Percentiles rank a stretch among this genome's conserved stretches.
These are phyloP conservation scores for Zangia roseola DNA, from an alignment of 768 basidiomycete species.

Conservation along the genomic window DNA sequence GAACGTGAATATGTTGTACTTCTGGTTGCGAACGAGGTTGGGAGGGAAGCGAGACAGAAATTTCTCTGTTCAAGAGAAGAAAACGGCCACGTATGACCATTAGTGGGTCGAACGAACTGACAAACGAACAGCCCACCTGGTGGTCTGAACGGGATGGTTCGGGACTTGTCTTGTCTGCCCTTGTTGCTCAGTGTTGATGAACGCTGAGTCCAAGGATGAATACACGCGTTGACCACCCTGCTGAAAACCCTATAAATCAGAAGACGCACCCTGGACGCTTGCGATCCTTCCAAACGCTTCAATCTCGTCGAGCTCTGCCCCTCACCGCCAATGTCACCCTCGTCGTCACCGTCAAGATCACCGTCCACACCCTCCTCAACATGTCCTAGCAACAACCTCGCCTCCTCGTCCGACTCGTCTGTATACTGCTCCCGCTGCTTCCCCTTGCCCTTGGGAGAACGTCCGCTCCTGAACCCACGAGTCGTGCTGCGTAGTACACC, in stretches of 20 bases:
- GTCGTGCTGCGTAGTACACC: slow-evolving; percentile 23
- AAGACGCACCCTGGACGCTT: slow-evolving; percentile 15
- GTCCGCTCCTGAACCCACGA: slow-evolving; percentile 15
- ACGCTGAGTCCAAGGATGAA: slow-evolving; percentile 13
- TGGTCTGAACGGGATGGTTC: slow-evolving; percentile 76
- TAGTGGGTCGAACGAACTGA: background rate
- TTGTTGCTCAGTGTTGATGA: slow-evolving; percentile 21
- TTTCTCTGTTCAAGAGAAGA: slow-evolving; percentile 51
- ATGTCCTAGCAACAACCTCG: slow-evolving; percentile 43
- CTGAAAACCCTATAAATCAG: background rate
- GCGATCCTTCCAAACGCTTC: slow-evolving; percentile 27
- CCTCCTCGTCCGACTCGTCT: slow-evolving; percentile 66
- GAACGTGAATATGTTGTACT: slow-evolving; percentile 97
- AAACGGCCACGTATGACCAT: slow-evolving; percentile 1
- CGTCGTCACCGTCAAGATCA: slow-evolving; percentile 37
- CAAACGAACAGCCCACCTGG: slow-evolving; percentile 44
- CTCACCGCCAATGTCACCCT: slow-evolving; percentile 35
- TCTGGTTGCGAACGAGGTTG: slow-evolving; percentile 95
- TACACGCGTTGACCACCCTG: background rate
- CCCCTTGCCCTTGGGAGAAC: slow-evolving; percentile 34
- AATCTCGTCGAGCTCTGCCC: slow-evolving; percentile 27
- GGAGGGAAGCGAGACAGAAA: slow-evolving; percentile 70
- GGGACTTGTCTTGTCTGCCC: slow-evolving; percentile 61
- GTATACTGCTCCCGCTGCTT: slow-evolving; percentile 54
- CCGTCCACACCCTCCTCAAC: slow-evolving; percentile 35